phyloP scores from a whole-genome alignment of 805 yeast species.

The Myxozyma sirexii region DNA sequence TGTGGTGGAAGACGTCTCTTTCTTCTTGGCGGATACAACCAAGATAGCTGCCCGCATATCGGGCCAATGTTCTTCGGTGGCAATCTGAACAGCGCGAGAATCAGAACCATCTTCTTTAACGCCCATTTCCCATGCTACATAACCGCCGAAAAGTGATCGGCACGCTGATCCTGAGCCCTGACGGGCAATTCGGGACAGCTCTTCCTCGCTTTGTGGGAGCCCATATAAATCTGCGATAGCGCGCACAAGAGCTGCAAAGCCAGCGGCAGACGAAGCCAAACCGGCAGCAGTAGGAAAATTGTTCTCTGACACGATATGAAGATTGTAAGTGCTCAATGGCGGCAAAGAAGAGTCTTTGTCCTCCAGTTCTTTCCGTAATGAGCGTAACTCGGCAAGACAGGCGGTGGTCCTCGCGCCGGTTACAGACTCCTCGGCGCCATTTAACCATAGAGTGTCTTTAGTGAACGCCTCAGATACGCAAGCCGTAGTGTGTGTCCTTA shows the following conservation, averaged over 20 bases:
- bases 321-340: conserved; percentile 57
- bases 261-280: conserved; percentile 96
- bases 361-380: conserved; percentile 66
- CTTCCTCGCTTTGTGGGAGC: conserved; percentile 82
- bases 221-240: conserved; percentile 85
- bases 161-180: conserved; percentile 99
- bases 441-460: conserved; percentile 77
- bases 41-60: conserved; percentile 86
- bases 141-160: conserved; percentile 95
- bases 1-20: conserved; percentile 90
- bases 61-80: conserved; percentile 87
- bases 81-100: conserved; percentile 91
- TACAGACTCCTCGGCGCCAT: conserved; percentile 79
- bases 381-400: conserved; percentile 75
- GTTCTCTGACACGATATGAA: conserved; percentile 88
- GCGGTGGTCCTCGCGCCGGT: conserved; percentile 54
- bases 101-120: conserved; percentile 72
- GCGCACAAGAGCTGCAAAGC: conserved; percentile 91
- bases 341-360: conserved; percentile 56
- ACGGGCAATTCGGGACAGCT: conserved; percentile 90
- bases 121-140: conserved; percentile 99
- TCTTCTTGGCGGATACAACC: conserved; percentile 90
- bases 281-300: conserved; percentile 99
- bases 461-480: conserved; percentile 61
- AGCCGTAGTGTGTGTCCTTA: conserved; percentile 89